A percentile compares a stretch with the other conserved stretches of the same genome.
Conservation (phyloP, 768 basidiomycete genomes). For the Xerocomus spinulosus region DNA sequence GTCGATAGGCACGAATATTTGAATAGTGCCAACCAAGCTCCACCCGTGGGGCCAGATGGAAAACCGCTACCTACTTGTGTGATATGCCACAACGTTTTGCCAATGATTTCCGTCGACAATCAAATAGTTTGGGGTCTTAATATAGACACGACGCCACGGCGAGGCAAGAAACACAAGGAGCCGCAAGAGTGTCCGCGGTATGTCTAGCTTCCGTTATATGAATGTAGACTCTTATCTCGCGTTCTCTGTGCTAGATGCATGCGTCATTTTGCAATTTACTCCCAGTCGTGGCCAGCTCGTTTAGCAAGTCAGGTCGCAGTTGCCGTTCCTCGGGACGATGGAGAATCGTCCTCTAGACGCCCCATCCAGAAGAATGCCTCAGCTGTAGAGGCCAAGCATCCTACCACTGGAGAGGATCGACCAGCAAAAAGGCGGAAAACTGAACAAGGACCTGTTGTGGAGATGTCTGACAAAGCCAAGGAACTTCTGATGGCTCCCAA, state of each 20-base stretch:
- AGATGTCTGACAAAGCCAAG: conserved; percentile 33
- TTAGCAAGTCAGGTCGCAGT: conserved; percentile 43
- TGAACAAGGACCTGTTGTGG: conserved; percentile 30
- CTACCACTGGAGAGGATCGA: conserved; percentile 39
- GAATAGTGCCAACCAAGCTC: conserved; percentile 39
- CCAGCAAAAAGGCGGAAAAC: conserved; percentile 49
- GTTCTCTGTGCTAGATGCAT: conserved; percentile 51
- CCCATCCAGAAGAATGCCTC: conserved; percentile 49
- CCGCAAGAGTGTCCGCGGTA: conserved; percentile 76
- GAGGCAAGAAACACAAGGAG: conserved; percentile 53
- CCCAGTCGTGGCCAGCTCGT: conserved; percentile 65
- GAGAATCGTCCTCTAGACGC: conserved; percentile 36
- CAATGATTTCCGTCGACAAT: conserved; percentile 71
- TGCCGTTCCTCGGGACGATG: conserved; percentile 45
- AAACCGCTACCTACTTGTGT: conserved; percentile 64
- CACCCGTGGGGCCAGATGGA: conserved; percentile 58
- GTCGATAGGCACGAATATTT: conserved; percentile 33
- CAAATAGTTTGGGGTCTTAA: conserved; percentile 72
- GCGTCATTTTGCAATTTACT: conserved; percentile 77
- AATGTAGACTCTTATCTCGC: conserved; percentile 9
- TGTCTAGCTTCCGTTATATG: conserved; percentile 25
- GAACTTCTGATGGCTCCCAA: conserved; percentile 30
- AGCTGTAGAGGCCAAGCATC: conserved; percentile 53
- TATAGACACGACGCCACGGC: conserved; percentile 40
- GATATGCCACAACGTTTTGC: conserved; percentile 67